Base-by-base conservation (phyloP, 164 flowering plant species). In the Dillenia turbinata region DNA sequence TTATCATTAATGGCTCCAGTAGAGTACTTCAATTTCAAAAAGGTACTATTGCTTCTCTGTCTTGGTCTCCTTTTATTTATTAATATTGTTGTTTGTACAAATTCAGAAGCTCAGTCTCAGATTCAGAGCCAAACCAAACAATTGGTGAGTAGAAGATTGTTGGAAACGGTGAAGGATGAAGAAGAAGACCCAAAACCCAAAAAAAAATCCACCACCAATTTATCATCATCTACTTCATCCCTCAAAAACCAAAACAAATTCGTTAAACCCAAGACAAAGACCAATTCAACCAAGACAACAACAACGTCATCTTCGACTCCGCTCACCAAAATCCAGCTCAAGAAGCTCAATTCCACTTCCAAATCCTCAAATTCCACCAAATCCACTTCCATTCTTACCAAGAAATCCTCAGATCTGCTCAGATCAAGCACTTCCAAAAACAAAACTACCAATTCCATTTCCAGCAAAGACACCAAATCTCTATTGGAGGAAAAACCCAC, bases 291-390 rank as follows among this genome's bases (percentile, higher is more conserved):
- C 63, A 73, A 69, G 56, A 19, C 79, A 57, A 33, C 52, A 33
- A 52, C 69, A 8, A 73, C 75, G 12, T 0, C 65, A 22, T 7
- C 63, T 0, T 5, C 74, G 24, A 3, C 52, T 22, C 53, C 9
- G 12, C 44, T 68, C 47, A 50, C 71, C 69, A 77, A 77, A 60
- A 43, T 66, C 69, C 60, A 77, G 59, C 57, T 74, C 70, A 80
- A 84, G 68, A 83, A 85, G 70, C 83, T 83, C 71, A 89, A 82
- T 68, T 79, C 88, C 44, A 75, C 83, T 5, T 54, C 68, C 54
- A 73, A 45, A 16, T 45, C 16, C 52, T 55, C 71, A 56, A 68
- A 72, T 45, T 60, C 65, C 43, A 59, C 71, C 54, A 67, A 63
- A 63, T 40, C 46, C 69, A 60, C 14, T 9, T 47, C 76, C 50